Evolutionary conservation across 768 basidiomycete genomes (phyloP).

Genomic region (Panus rudis): DNA sequence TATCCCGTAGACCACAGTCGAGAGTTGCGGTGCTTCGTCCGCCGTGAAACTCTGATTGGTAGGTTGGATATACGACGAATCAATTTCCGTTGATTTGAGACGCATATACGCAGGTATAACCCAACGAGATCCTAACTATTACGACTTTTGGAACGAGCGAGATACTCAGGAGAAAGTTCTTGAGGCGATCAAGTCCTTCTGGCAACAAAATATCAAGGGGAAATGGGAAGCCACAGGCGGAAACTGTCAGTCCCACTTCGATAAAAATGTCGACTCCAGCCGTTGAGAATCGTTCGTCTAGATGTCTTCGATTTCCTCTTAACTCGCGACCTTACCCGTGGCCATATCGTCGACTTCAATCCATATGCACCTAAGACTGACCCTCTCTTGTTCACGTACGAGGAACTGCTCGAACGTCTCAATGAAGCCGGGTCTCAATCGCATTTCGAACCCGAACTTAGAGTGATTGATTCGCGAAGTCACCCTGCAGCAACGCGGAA

Average conservation of each 20-base stretch:
- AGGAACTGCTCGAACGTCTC: constrained; percentile 51
- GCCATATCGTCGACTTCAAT: constrained; percentile 87
- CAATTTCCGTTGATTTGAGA: background rate
- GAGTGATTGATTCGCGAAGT: constrained; percentile 64
- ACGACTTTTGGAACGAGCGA: constrained; percentile 74
- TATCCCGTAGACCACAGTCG: constrained; percentile 77
- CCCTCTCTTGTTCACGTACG: constrained; percentile 76
- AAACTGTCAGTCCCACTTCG: constrained; percentile 54
- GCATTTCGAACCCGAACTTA: constrained; percentile 32
- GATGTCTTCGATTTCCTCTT: constrained; percentile 85
- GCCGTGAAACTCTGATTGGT: constrained; percentile 69
- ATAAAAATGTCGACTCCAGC: background rate
- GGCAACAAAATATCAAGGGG: constrained; percentile 57
- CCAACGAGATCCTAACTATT: constrained; percentile 85
- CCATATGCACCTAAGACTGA: constrained; percentile 86
- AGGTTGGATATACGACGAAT: constrained; percentile 16
- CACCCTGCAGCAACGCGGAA: constrained; percentile 66
- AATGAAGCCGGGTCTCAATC: constrained; percentile 13
- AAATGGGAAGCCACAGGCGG: constrained; percentile 44
- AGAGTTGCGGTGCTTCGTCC: constrained; percentile 89
- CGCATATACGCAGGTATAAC: constrained; percentile 51
- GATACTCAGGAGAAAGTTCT: constrained; percentile 46
- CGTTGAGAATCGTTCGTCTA: constrained; percentile 23
- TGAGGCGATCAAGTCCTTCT: constrained; percentile 49
- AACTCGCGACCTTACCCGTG: constrained; percentile 69